Evolutionary conservation across 2,329 filamentous ascomycete species (phyloP), one percentile per base, ranked within the genome.

Genomic region (Reticulascus tulasneorum): DNA sequence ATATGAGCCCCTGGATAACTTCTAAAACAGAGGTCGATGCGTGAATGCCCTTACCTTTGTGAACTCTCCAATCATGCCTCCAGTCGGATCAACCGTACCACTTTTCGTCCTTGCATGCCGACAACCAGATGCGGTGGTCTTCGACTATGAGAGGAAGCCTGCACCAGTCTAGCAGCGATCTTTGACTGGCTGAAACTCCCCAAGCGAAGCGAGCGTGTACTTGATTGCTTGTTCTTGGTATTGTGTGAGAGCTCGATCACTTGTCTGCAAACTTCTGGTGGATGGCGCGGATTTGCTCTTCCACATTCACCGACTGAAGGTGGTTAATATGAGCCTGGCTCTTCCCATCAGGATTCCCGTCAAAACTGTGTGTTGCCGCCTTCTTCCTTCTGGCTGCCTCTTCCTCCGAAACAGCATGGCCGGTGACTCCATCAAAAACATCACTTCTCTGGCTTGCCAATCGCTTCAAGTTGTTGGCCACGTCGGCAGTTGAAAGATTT

Each of bases 391-490:
- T 73, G 9, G 78, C 79, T 35, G 79, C 66, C 54, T 86, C 85
- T 57, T 94, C 89, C 47, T 87, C 80, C 5, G 81, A 75, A 22
- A 88, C 62, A 2, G 78, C 71, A 47, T 82, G 72, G 2, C 84
- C 84, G 0, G 82, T 82, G 12, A 77, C 72, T 2, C 75, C 69
- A 49, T 96, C 90, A 49, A 95, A 95, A 13, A 96, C 77, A 52
- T 96, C 91, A 47, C 77, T 84, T 29, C 91, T 79, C 60, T 94
- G 86, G 48, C 86, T 90, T 17, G 90, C 89, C 33, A 97, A 72
- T n/a, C 91, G 83, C 69, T 97, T 97, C 45, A 97, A 75, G 57
- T 97, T 96, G 59, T 88, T 90, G 33, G 89, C 90, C 29, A 94
- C 88, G 50, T 97, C 91, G 22, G 76, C 79, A 4, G 87, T 91